A percentile compares a stretch with the other conserved stretches of the same genome.
phyloP scores from a whole-genome alignment of 192 early-diverging fungal species.

The Ambispora gerdemannii region DNA sequence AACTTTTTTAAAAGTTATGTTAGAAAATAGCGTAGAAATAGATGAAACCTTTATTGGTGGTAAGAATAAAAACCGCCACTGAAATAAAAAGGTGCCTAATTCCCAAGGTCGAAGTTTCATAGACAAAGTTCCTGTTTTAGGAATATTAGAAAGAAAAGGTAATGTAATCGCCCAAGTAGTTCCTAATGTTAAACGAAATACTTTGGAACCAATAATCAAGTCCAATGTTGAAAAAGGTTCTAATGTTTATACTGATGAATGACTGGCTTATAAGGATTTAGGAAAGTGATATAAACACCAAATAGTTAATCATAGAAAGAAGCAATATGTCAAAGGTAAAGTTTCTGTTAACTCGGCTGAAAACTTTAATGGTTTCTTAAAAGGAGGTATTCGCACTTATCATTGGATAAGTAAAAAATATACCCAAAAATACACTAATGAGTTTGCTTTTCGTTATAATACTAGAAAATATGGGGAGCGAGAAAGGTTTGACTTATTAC shows the following conservation, averaged over 20 bases:
- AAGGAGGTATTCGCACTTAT: slow-evolving; percentile 2
- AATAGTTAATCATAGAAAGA: slow-evolving; percentile 13
- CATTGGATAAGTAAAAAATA: slow-evolving; percentile 7
- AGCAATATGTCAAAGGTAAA: slow-evolving; percentile 11
- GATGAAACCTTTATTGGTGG: slow-evolving; percentile 13
- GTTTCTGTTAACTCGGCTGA: slow-evolving; percentile 7
- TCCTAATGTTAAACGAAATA: not conserved
- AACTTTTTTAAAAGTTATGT: slow-evolving; percentile 6
- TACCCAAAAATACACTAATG: not conserved
- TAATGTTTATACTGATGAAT: slow-evolving; percentile 14
- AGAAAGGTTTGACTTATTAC: slow-evolving; percentile 4
- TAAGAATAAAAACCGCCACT: not conserved
- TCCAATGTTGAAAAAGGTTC: not conserved
- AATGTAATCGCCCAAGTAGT: slow-evolving; percentile 1
- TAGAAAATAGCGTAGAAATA: slow-evolving; percentile 10
- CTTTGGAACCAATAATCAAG: slow-evolving; percentile 11
- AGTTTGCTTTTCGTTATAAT: slow-evolving; percentile 9
- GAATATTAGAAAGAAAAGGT: slow-evolving; percentile 13
- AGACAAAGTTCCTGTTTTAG: slow-evolving; percentile 17
- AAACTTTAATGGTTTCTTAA: not conserved
- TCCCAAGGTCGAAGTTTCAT: slow-evolving; percentile 2
- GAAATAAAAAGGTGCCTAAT: slow-evolving; percentile 10
- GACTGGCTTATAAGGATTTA: slow-evolving; percentile 14
- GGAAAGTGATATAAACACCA: not conserved
- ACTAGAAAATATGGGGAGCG: not conserved